Conservation (phyloP, 2,329 filamentous ascomycete genomes). For the Cladorrhinum sp. region DNA sequence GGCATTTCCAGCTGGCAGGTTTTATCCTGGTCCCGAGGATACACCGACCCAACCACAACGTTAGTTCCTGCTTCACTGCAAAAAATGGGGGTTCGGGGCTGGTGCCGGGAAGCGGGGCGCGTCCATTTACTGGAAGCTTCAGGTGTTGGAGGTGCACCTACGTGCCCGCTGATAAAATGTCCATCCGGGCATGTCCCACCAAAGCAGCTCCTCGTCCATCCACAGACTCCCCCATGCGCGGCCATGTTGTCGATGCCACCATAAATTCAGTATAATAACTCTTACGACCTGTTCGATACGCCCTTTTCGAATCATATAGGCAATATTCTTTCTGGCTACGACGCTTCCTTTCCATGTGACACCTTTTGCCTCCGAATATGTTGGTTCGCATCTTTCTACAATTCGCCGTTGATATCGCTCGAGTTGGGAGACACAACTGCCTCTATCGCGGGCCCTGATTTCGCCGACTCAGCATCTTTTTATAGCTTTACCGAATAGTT, state of each 20-base stretch:
- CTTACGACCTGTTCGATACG: not conserved
- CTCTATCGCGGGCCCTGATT: conserved; percentile 21
- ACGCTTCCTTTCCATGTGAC: conserved; percentile 23
- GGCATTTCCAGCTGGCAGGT: not conserved
- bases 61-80: not conserved
- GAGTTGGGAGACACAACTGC: conserved; percentile 25
- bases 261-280: not conserved
- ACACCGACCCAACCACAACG: conserved; percentile 16
- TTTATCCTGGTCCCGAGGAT: conserved; percentile 8
- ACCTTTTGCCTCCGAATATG: conserved; percentile 26
- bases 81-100: not conserved
- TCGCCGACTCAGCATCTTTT: not conserved
- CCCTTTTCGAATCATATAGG: not conserved
- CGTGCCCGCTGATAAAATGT: conserved; percentile 1
- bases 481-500: not conserved
- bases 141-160: not conserved
- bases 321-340: not conserved
- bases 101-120: not conserved
- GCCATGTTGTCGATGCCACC: not conserved
- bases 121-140: not conserved
- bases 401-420: conserved; percentile 28
- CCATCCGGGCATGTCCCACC: not conserved
- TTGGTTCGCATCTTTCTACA: conserved; percentile 25
- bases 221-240: not conserved
- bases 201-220: not conserved